These are phyloP conservation scores for Alternaria sp. DNA, from an alignment of 2,329 filamentous ascomycete species.

Conservation along the genomic window DNA sequence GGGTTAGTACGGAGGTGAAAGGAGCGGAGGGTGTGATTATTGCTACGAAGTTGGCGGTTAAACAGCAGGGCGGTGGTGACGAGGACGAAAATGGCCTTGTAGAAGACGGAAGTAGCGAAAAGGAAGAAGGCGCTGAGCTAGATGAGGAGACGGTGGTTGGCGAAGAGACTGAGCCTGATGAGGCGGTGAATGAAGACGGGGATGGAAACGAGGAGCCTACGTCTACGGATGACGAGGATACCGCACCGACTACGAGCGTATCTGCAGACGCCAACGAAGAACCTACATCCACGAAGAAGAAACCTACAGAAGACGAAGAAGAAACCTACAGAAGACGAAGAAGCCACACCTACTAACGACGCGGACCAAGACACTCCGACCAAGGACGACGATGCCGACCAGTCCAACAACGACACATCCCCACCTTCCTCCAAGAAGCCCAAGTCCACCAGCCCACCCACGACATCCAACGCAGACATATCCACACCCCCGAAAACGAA, in stretches of 20 bases:
- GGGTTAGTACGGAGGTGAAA: rapidly evolving
- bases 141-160: background rate
- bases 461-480: background rate
- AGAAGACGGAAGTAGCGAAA: background rate
- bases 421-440: background rate
- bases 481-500: rapidly evolving
- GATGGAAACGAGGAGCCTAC: background rate
- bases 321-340: background rate
- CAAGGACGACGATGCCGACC: background rate
- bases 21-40: background rate
- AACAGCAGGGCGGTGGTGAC: background rate
- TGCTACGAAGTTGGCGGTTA: background rate
- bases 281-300: background rate
- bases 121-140: too few species aligned
- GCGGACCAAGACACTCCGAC: too few species aligned
- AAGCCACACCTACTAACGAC: background rate
- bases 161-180: background rate
- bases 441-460: background rate
- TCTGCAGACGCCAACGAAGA: background rate
- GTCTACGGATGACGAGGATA: background rate
- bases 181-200: background rate
- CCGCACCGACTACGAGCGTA: background rate
- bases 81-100: background rate
- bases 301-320: background rate
- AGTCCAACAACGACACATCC: background rate